phyloP scores from a whole-genome alignment of 2,329 filamentous ascomycete genomes.

The Apiospora arundinis region DNA sequence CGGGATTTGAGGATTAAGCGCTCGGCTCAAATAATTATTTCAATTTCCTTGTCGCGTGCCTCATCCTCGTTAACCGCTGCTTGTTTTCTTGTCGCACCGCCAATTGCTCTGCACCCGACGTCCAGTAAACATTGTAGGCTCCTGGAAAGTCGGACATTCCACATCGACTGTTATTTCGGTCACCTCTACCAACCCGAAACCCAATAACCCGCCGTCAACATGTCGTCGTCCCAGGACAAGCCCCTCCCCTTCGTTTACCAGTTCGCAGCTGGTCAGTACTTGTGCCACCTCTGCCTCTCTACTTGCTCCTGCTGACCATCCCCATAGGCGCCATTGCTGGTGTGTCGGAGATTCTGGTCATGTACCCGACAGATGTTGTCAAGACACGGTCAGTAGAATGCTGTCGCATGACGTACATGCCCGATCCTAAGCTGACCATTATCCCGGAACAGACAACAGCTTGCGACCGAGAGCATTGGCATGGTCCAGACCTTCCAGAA shows the following conservation, averaged over 20 bases:
- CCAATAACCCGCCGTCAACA: constrained; percentile 46
- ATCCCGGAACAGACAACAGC: constrained; percentile 48
- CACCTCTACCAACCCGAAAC: not conserved
- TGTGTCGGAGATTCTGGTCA: constrained; percentile 94
- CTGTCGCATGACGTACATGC: constrained; percentile 20
- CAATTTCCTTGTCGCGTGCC: constrained; percentile 18
- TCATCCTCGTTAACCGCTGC: not conserved
- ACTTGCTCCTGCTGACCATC: constrained; percentile 36
- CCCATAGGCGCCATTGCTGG: constrained; percentile 84
- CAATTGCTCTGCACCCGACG: constrained; percentile 6
- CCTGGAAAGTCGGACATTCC: not conserved
- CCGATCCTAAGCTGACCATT: constrained; percentile 67
- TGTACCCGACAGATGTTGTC: constrained; percentile 98
- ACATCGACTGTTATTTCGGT: not conserved
- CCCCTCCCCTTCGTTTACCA: constrained; percentile 93
- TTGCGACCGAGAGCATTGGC: constrained; percentile 61
- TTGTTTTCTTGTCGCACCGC: constrained; percentile 3
- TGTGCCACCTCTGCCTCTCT: constrained; percentile 31
- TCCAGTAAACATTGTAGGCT: not conserved
- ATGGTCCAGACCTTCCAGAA: constrained; percentile 99
- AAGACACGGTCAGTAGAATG: constrained; percentile 89
- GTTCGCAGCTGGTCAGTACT: constrained; percentile 82
- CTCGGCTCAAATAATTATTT: constrained; percentile 13
- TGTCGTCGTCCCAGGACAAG: constrained; percentile 69
- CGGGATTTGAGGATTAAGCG: not conserved